These are phyloP conservation scores for Phialophora chinensis DNA, from an alignment of 2,329 filamentous ascomycete species.

Conservation along the genomic window DNA sequence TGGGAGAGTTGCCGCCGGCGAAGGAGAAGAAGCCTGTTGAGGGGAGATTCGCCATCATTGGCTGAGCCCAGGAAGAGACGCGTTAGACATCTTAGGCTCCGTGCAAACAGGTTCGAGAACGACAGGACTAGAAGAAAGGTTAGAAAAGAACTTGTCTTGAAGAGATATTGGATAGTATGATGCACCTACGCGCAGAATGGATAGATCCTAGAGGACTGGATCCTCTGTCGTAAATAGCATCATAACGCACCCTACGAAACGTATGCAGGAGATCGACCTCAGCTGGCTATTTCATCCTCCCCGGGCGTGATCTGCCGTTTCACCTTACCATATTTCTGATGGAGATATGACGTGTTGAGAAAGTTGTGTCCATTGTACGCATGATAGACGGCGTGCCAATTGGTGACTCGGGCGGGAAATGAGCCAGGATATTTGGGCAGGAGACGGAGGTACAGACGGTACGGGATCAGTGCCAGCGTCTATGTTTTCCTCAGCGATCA, in stretches of 20 bases:
- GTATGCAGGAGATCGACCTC: too few relatives aligned
- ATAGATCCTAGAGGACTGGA: constrained; percentile 7
- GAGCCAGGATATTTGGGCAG: too few relatives aligned
- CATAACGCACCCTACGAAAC: neutral
- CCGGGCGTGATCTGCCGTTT: too few relatives aligned
- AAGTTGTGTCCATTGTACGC: too few relatives aligned
- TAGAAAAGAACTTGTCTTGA: neutral
- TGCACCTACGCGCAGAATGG: neutral
- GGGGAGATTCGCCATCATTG: constrained; percentile 13
- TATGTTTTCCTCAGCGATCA: too few relatives aligned
- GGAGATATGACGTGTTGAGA: too few relatives aligned
- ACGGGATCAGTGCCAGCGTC: too few relatives aligned
- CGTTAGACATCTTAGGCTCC: neutral
- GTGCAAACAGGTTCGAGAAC: constrained; percentile 5
- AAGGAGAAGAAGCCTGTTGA: constrained; percentile 20
- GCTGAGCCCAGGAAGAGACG: neutral
- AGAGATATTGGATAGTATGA: neutral
- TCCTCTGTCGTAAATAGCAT: constrained; percentile 7
- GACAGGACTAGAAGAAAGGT: constrained; percentile 7
- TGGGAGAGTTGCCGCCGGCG: constrained; percentile 2
- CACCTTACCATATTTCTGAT: too few relatives aligned
- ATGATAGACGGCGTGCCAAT: too few relatives aligned
- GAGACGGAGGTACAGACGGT: too few relatives aligned
- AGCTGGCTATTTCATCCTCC: too few relatives aligned
- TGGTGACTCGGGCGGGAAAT: too few relatives aligned